Conservation (phyloP, 345 rosid genomes). For the Hypericum androsaemum region DNA sequence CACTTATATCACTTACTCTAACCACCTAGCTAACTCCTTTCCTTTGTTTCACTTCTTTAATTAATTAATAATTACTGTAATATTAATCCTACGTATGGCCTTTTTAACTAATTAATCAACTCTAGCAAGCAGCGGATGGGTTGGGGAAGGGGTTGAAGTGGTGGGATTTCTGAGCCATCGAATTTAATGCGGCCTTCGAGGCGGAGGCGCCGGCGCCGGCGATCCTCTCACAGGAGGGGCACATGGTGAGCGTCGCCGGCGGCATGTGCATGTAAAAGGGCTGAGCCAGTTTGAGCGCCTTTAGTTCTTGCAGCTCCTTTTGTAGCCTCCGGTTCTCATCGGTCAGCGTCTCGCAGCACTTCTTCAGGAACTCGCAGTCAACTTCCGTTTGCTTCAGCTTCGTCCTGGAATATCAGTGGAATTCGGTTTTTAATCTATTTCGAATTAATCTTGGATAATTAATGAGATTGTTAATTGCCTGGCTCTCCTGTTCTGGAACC, state of each 20-base stretch:
- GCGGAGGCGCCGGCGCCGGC: conserved; percentile 30
- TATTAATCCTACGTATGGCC: background rate
- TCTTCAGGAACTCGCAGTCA: conserved; percentile 87
- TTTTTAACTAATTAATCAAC: conserved; percentile 20
- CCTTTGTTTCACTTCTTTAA: background rate
- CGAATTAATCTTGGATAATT: background rate
- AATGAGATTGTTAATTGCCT: too few relatives aligned
- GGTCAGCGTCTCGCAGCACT: conserved; percentile 85
- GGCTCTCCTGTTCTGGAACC: too few relatives aligned
- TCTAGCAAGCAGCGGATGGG: conserved; percentile 67
- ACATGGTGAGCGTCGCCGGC: conserved; percentile 22
- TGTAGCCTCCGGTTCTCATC: conserved; percentile 88
- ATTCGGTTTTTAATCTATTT: background rate
- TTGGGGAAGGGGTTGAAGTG: conserved; percentile 60
- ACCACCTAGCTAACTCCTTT: background rate
- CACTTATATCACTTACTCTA: background rate
- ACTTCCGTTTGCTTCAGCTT: conserved; percentile 92
- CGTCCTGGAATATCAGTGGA: conserved; percentile 40
- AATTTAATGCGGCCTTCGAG: conserved; percentile 29
- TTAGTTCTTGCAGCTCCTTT: conserved; percentile 32
- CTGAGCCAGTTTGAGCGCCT: conserved; percentile 18
- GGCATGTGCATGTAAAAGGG: conserved; percentile 26
- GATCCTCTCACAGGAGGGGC: conserved; percentile 45
- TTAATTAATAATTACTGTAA: conserved; percentile 2
- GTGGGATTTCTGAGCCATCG: conserved; percentile 47